These are phyloP conservation scores for Cotoneaster glaucophyllus DNA, from an alignment of 306 rosid genomes.

Conservation along the genomic window DNA sequence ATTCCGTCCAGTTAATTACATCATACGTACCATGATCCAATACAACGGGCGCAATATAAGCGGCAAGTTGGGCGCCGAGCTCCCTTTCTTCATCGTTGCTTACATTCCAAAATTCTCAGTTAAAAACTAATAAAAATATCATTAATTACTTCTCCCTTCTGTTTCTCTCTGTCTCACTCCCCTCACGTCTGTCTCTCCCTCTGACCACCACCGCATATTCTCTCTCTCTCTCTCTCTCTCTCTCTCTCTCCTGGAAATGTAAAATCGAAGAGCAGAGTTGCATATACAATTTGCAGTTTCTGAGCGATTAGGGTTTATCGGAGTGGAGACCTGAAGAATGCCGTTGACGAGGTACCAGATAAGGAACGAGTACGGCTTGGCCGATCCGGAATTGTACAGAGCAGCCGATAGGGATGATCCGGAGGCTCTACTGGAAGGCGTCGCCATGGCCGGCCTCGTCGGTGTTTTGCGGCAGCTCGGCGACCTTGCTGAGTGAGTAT, in stretches of 20 bases:
- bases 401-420: conserved; percentile 87
- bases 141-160: neutral
- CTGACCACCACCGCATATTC: conserved; percentile 21
- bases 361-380: conserved; percentile 62
- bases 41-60: conserved; percentile 27
- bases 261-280: conserved; percentile 12
- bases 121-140: neutral
- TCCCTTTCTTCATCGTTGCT: neutral
- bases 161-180: conserved; percentile 14
- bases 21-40: conserved; percentile 19
- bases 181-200: conserved; percentile 24
- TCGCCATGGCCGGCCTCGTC: conserved; percentile 82
- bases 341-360: conserved; percentile 74
- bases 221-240: conserved; percentile 11
- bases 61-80: conserved; percentile 33
- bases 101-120: conserved; percentile 9
- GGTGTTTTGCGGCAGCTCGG: conserved; percentile 98
- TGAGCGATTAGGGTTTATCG: conserved; percentile 20
- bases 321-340: conserved; percentile 33
- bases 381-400: conserved; percentile 78
- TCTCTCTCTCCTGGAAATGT: conserved; percentile 33
- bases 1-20: no score
- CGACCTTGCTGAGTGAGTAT: conserved; percentile 81
- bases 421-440: conserved; percentile 79
- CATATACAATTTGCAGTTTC: neutral